Conservation (phyloP, 2,329 filamentous ascomycete species). For the Aaosphaeria pasadenensis region DNA sequence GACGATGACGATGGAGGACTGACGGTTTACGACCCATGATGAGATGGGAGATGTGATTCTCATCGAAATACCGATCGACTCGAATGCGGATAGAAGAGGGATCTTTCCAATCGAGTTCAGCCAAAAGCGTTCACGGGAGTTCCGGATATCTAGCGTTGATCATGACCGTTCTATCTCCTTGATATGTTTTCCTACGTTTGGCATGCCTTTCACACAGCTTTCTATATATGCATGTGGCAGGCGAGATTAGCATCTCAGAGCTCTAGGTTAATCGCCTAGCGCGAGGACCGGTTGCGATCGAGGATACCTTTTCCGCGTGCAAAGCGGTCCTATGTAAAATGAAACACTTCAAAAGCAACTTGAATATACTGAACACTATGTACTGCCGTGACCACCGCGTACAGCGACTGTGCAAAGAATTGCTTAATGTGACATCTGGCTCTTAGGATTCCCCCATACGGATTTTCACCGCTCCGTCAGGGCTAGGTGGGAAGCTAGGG, state of each 20-base stretch:
- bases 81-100: constrained; percentile 44
- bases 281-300: constrained; percentile 44
- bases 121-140: constrained; percentile 42
- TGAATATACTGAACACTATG: background rate
- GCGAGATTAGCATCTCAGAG: constrained; percentile 42
- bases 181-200: constrained; percentile 37
- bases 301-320: constrained; percentile 45
- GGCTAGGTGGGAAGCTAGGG: background rate
- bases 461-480: background rate
- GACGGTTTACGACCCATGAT: constrained; percentile 36
- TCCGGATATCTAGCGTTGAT: constrained; percentile 45
- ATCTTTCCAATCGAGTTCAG: constrained; percentile 42
- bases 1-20: constrained; percentile 25
- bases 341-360: constrained; percentile 26
- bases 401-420: no score
- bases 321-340: constrained; percentile 40
- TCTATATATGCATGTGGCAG: constrained; percentile 43
- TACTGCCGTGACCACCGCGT: background rate
- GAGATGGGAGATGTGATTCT: constrained; percentile 37
- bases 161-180: constrained; percentile 36
- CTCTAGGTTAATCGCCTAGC: constrained; percentile 34
- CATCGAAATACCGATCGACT: constrained; percentile 39
- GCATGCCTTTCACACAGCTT: constrained; percentile 35
- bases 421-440: background rate
- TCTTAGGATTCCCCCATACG: background rate